Evolutionary conservation across 2,329 filamentous ascomycete species (phyloP).

Genomic region (Colletotrichum musicola): DNA sequence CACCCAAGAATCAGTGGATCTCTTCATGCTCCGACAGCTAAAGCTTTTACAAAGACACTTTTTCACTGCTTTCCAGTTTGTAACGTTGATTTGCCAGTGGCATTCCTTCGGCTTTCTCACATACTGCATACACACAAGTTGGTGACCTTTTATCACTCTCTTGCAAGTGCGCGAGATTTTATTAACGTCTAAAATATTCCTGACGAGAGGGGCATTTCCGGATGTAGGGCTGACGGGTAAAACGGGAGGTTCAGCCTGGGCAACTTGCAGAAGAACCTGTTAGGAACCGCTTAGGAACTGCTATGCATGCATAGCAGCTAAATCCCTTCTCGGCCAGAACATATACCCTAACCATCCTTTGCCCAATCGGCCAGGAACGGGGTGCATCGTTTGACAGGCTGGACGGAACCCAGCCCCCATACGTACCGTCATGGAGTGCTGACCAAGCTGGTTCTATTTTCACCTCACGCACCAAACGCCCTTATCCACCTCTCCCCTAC

Average conservation of each 20-base stretch:
- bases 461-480: neutral
- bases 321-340: neutral
- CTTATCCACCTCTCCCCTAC: neutral
- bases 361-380: constrained; percentile 26
- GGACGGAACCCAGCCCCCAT: constrained; percentile 18
- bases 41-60: too few species aligned
- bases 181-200: neutral
- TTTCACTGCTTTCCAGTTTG: too few species aligned
- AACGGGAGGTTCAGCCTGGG: constrained; percentile 12
- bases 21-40: too few species aligned
- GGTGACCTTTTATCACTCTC: neutral
- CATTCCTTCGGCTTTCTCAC: neutral
- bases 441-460: constrained; percentile 40
- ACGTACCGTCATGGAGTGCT: constrained; percentile 16
- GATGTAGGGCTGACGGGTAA: constrained; percentile 12
- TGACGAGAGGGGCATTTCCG: neutral
- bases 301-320: constrained; percentile 17
- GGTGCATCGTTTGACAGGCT: constrained; percentile 5
- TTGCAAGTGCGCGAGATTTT: neutral
- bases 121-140: neutral
- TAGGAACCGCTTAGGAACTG: neutral
- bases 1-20: too few species aligned
- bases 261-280: constrained; percentile 9
- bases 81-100: neutral
- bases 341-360: constrained; percentile 16